Percentiles rank a stretch among this genome's conserved stretches.
phyloP scores from a whole-genome alignment of 495 filamentous ascomycete species.

The Xylaria venustula region DNA sequence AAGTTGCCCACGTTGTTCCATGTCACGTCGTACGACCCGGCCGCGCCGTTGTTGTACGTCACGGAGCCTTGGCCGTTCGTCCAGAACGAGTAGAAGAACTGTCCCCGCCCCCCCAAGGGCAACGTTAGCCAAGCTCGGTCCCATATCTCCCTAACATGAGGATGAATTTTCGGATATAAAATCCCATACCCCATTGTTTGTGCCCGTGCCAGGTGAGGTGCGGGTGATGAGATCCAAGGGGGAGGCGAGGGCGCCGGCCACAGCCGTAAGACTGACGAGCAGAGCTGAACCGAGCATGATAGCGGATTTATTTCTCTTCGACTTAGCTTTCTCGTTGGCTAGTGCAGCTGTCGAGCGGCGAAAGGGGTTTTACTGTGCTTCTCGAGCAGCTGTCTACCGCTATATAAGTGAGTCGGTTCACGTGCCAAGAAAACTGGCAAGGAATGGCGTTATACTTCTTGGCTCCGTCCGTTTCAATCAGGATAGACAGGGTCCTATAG shows the following conservation, averaged over 20 bases:
- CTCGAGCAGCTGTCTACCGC: neutral
- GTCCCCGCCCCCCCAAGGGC: neutral
- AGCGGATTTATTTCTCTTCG: neutral
- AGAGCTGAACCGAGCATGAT: conserved; percentile 30
- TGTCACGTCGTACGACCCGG: conserved; percentile 55
- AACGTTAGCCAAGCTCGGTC: neutral
- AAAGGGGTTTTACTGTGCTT: neutral
- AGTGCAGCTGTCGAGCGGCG: conserved; percentile 1
- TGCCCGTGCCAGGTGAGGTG: conserved; percentile 46
- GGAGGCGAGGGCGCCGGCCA: conserved; percentile 38
- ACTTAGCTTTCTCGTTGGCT: neutral
- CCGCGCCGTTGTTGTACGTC: conserved; percentile 58
- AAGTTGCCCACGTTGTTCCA: conserved; percentile 63
- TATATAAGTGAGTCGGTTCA: conserved; percentile 6
- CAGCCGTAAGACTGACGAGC: conserved; percentile 38
- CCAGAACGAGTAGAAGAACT: conserved; percentile 67
- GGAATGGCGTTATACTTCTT: neutral
- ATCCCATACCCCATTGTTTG: conserved; percentile 40
- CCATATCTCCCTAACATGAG: no score
- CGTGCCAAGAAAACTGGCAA: neutral
- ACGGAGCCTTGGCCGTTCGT: conserved; percentile 55
- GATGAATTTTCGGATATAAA: no score
- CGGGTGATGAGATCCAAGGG: conserved; percentile 34
- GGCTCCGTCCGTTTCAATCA: neutral
- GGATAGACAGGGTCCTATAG: neutral